Evolutionary conservation across 2,329 filamentous ascomycete species (phyloP), one percentile per base, ranked within the genome.

Genomic region (Pseudogymnoascus sp.): DNA sequence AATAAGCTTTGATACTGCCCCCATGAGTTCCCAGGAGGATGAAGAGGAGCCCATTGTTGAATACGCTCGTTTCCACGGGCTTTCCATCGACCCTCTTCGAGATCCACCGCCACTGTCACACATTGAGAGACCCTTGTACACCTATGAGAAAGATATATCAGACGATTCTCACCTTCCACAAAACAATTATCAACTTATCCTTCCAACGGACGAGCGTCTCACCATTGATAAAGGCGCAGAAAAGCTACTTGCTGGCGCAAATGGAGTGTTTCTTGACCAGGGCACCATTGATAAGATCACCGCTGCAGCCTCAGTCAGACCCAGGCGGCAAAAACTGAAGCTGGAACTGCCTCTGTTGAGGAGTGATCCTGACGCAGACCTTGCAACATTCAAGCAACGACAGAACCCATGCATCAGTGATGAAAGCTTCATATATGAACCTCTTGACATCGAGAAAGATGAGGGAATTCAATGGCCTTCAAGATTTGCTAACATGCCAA

Each of bases 341-440:
- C 12, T 73, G 3, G 73, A 74, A 21, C 64, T 70, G 3, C 71
- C 73, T 3, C 45, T 74, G 3, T 61, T 75, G 8, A 65, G 29
- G 14, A 71, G 31, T 14, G 69, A 73, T 40, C 67, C 71, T 34
- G 69, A 72, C 42, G 62, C 60, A 1, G 73, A 75, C 57, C 66
- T 66, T 14, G 65, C 29, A 54, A 59, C 62, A 0, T 74, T 73
- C 65, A 68, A 64, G 6, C 64, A 62, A 21, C 67, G 68, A 54
- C 65, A 72, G 5, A 66, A 62, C 1, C 71, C 72, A 29, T 71
- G 73, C 23, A 65, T 70, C 16, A 65, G 66, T 16, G 45, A 71
- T 8, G 39, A 66, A 61, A 68, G 72, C 65, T 64, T 73, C 3
- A 70, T 66, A 26, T 54, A 71, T 23, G 73, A 74, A 61, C 31